Conservation (phyloP, 331 rosid species). For the Quercus tomentella region DNA sequence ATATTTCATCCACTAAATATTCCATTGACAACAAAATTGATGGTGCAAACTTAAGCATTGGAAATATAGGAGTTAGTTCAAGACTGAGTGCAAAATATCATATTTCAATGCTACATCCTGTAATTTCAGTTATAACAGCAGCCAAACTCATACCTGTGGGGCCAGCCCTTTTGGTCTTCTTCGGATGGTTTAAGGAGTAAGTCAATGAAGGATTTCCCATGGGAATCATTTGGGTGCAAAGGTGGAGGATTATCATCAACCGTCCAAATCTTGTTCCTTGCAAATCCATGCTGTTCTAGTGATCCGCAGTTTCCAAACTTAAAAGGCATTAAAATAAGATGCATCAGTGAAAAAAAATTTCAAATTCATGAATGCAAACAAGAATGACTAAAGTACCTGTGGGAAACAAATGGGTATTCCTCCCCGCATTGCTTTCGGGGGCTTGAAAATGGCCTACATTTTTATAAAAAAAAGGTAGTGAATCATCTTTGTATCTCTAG, state of each 20-base stretch:
- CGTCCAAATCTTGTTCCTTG: conserved; percentile 77
- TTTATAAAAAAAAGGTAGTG: background rate
- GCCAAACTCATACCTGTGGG: conserved; percentile 55
- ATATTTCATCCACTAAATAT: background rate
- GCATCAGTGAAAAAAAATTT: background rate
- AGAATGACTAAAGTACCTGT: conserved; percentile 46
- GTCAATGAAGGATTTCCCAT: conserved; percentile 63
- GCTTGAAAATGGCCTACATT: conserved; percentile 60
- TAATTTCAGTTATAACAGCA: conserved; percentile 6
- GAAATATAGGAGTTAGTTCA: background rate
- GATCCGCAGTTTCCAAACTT: conserved; percentile 91
- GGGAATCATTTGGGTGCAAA: conserved; percentile 42
- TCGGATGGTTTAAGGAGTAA: conserved; percentile 74
- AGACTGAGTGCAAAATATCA: background rate
- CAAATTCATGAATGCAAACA: conserved; percentile 4
- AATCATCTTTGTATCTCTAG: conserved; percentile 10
- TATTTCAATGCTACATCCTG: background rate
- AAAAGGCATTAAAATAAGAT: conserved; percentile 16
- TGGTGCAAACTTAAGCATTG: background rate
- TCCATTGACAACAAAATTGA: background rate
- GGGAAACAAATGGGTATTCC: conserved; percentile 92
- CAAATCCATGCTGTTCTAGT: conserved; percentile 85
- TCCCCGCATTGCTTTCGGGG: conserved; percentile 78
- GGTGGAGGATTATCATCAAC: conserved; percentile 75
- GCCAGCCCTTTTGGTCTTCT: conserved; percentile 81